phyloP scores from a whole-genome alignment of 495 filamentous ascomycete genomes.

The Xylaria intraflava region DNA sequence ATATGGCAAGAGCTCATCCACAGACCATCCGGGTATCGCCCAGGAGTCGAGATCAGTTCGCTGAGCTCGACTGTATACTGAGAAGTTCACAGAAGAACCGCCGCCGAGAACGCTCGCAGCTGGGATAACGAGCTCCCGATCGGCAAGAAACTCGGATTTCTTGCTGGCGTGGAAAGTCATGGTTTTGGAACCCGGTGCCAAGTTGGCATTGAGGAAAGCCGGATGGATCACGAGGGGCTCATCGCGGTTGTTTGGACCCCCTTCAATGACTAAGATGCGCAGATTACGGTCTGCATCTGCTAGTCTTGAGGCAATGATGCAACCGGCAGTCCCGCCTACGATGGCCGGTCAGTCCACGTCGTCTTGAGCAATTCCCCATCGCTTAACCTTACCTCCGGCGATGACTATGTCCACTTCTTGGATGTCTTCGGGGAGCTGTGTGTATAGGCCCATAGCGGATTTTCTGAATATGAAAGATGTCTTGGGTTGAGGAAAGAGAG shows the following conservation, averaged over 20 bases:
- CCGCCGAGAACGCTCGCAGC: constrained; percentile 49
- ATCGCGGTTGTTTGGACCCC: constrained; percentile 26
- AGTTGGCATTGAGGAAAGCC: constrained; percentile 21
- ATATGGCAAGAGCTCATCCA: constrained; percentile 42
- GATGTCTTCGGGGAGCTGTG: constrained; percentile 22
- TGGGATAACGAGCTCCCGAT: constrained; percentile 39
- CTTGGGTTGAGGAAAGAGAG: no score
- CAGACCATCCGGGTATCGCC: constrained; percentile 44
- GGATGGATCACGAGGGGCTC: constrained; percentile 24
- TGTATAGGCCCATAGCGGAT: constrained; percentile 33
- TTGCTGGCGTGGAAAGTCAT: constrained; percentile 25
- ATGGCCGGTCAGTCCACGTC: no score
- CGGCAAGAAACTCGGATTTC: constrained; percentile 34
- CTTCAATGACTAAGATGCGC: constrained; percentile 29
- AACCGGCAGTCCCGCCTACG: constrained; percentile 31
- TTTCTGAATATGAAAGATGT: no score
- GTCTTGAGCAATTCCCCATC: neutral
- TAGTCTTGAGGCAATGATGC: constrained; percentile 28
- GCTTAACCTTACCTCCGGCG: constrained; percentile 23
- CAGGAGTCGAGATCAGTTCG: constrained; percentile 42
- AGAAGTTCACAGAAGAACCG: constrained; percentile 51
- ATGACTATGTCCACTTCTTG: constrained; percentile 33
- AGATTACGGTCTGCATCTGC: constrained; percentile 27
- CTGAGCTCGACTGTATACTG: constrained; percentile 32
- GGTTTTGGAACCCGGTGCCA: constrained; percentile 19